These are phyloP conservation scores for Globisporangium rhizosaccharum DNA, from an alignment of 352 stramenopile species.

Conservation along the genomic window DNA sequence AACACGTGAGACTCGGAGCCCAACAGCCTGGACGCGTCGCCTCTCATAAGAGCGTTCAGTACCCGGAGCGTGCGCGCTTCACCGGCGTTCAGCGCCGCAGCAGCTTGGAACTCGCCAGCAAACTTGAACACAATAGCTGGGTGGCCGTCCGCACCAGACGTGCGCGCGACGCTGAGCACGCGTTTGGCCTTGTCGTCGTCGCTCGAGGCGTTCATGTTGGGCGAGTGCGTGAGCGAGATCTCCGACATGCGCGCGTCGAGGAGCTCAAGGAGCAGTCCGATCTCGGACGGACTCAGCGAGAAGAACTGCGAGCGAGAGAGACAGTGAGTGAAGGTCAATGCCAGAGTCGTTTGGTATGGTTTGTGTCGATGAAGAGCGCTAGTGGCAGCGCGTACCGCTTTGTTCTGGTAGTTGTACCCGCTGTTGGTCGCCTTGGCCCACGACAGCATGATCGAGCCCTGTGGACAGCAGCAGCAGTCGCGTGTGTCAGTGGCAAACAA, in stretches of 20 bases:
- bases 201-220: slow-evolving; percentile 64
- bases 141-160: slow-evolving; percentile 37
- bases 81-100: slow-evolving; percentile 59
- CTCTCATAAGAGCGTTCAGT: no score
- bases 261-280: slow-evolving; percentile 72
- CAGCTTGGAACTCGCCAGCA: slow-evolving; percentile 38
- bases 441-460: slow-evolving; percentile 82
- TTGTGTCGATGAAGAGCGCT: background rate
- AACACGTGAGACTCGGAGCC: no score
- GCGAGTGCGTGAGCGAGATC: slow-evolving; percentile 67
- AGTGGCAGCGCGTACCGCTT: slow-evolving; percentile 37
- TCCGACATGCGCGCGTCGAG: slow-evolving; percentile 60
- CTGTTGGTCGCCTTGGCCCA: slow-evolving; percentile 68
- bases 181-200: slow-evolving; percentile 45
- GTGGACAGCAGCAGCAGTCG: background rate
- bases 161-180: slow-evolving; percentile 45
- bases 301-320: slow-evolving; percentile 51
- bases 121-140: slow-evolving; percentile 54
- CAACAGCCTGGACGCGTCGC: no score
- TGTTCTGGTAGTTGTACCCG: slow-evolving; percentile 80
- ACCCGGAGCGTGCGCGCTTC: slow-evolving; percentile 46
- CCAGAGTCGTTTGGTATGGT: background rate
- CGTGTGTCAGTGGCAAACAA: background rate
- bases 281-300: slow-evolving; percentile 67
- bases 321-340: background rate